Evolutionary conservation across 2,329 filamentous ascomycete genomes (phyloP).

Genomic region (Diplodia sapinea): DNA sequence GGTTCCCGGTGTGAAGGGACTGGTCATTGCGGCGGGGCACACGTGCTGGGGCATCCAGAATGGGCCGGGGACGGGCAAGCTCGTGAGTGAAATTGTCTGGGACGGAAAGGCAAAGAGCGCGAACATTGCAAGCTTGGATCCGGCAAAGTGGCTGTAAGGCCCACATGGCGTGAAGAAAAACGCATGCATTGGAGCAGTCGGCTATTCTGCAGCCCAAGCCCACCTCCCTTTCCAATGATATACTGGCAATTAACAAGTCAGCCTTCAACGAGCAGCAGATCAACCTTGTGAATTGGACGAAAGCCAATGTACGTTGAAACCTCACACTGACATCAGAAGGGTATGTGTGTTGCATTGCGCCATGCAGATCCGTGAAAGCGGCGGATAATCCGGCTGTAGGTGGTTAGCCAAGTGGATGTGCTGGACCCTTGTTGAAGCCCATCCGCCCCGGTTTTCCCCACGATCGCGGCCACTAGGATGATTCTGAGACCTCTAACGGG

Average conservation of each 20-base stretch:
- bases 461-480: not conserved
- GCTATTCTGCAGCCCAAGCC: not conserved
- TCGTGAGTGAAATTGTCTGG: conserved; percentile 55
- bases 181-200: not conserved
- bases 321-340: not conserved
- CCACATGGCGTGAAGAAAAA: not conserved
- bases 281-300: not conserved
- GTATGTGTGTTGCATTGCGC: not conserved
- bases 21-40: conserved; percentile 86
- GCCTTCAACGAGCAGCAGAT: not conserved
- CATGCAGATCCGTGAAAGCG: not conserved
- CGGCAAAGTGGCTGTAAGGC: conserved; percentile 41
- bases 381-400: not conserved
- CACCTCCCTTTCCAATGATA: not conserved
- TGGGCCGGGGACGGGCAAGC: conserved; percentile 73
- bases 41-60: conserved; percentile 99
- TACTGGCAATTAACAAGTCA: not conserved
- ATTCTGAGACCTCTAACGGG: not conserved
- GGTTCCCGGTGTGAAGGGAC: conserved; percentile 69
- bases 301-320: not conserved
- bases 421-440: conserved; percentile 1
- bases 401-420: not conserved
- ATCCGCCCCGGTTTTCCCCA: conserved; percentile 10
- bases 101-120: conserved; percentile 53
- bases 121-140: conserved; percentile 50